Percentiles rank a stretch among this genome's conserved stretches.
These are phyloP conservation scores for Yamadazyma blattariae DNA, from an alignment of 1,139 yeast species.

Conservation along the genomic window DNA sequence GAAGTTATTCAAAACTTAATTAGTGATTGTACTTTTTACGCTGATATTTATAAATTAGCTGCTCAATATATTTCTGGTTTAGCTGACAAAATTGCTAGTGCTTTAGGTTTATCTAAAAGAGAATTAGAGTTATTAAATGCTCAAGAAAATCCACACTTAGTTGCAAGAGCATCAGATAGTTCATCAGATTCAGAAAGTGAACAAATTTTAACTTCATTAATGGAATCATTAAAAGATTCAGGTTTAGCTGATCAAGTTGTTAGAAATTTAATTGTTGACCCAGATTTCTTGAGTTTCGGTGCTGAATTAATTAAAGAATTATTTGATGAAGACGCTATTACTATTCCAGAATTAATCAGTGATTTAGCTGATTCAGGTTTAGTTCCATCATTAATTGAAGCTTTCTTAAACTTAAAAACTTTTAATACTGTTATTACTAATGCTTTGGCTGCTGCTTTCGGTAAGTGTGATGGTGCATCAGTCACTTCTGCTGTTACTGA, in stretches of 20 bases:
- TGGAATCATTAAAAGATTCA: slow-evolving; percentile 46
- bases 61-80: slow-evolving; percentile 29
- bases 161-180: slow-evolving; percentile 9
- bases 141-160: slow-evolving; percentile 4
- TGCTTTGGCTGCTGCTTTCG: slow-evolving; percentile 47
- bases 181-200: slow-evolving; percentile 2
- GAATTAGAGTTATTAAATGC: slow-evolving; percentile 13
- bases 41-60: slow-evolving; percentile 39
- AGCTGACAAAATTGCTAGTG: slow-evolving; percentile 23
- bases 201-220: slow-evolving; percentile 31
- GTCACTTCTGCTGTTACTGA: slow-evolving; percentile 23
- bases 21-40: slow-evolving; percentile 40
- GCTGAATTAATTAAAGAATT: slow-evolving; percentile 35
- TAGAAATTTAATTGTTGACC: slow-evolving; percentile 37
- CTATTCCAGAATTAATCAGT: slow-evolving; percentile 24
- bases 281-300: slow-evolving; percentile 40
- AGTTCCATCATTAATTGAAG: slow-evolving; percentile 35
- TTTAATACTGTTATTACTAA: slow-evolving; percentile 41
- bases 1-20: slow-evolving; percentile 37
- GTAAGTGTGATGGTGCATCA: slow-evolving; percentile 35
- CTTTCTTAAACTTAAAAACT: slow-evolving; percentile 40
- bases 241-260: slow-evolving; percentile 46
- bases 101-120: slow-evolving; percentile 23
- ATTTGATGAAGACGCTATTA: slow-evolving; percentile 29
- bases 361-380: slow-evolving; percentile 39